Percentiles rank a stretch among this genome's conserved stretches.
Conservation (phyloP, 1,284 basidiomycete species). For the Salmacisia buchloeana region DNA sequence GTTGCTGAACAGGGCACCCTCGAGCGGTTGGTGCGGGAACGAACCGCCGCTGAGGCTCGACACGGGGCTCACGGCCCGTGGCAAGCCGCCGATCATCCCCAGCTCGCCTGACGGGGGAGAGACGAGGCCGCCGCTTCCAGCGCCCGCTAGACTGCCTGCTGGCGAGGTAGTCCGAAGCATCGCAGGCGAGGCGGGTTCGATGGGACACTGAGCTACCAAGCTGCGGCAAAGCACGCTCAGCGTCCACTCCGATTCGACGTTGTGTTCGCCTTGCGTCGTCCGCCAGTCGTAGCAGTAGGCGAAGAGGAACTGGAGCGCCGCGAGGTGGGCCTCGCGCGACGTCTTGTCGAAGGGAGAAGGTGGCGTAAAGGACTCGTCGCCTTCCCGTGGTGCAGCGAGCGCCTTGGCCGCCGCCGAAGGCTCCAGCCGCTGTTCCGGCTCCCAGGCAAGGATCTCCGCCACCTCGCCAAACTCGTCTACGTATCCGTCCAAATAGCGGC, state of each 20-base stretch:
- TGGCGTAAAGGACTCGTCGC: not conserved
- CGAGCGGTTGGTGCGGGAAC: not conserved
- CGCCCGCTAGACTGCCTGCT: not conserved
- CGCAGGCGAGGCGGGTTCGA: not conserved
- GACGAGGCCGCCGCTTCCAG: too few species aligned
- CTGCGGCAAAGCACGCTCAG: slow-evolving; percentile 18
- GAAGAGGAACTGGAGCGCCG: slow-evolving; percentile 16
- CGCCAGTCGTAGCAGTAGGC: slow-evolving; percentile 20
- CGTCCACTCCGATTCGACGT: slow-evolving; percentile 21
- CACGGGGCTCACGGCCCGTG: slow-evolving; percentile 1
- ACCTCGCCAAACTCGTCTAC: slow-evolving; percentile 14
- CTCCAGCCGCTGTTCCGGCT: not conserved
- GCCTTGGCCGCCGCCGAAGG: not conserved
- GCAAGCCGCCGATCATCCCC: not conserved
- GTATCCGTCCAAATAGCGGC: slow-evolving; percentile 18
- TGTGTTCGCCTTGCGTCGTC: slow-evolving; percentile 13
- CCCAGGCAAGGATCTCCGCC: not conserved
- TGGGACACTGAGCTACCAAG: not conserved
- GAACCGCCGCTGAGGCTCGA: not conserved
- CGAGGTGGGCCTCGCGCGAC: not conserved
- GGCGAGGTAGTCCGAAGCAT: not conserved
- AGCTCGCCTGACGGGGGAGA: too few species aligned
- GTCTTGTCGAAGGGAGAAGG: not conserved
- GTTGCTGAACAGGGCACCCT: not conserved
- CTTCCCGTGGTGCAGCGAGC: not conserved